A percentile compares a stretch with the other conserved stretches of the same genome.
These are phyloP conservation scores for Gossypium aridum DNA, from an alignment of 441 rosid species.

Conservation along the genomic window DNA sequence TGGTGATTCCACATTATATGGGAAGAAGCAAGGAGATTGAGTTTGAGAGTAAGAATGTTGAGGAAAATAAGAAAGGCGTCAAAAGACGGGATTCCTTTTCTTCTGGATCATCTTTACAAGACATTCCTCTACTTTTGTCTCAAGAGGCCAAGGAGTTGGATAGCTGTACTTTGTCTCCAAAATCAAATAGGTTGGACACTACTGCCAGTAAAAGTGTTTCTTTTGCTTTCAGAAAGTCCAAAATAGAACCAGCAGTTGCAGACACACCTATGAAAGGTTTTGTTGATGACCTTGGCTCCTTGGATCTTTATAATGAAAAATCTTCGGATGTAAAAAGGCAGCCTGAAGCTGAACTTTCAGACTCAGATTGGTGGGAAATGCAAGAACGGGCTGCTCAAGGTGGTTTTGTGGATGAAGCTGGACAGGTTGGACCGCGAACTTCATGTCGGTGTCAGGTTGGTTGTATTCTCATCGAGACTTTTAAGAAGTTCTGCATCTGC, in stretches of 20 bases:
- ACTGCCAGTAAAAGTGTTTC: slow-evolving; percentile 41
- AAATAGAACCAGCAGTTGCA: slow-evolving; percentile 39
- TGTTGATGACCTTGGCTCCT: slow-evolving; percentile 64
- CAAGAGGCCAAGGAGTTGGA: slow-evolving; percentile 59
- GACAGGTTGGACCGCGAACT: slow-evolving; percentile 88
- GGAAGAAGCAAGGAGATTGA: slow-evolving; percentile 36
- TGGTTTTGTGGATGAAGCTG: slow-evolving; percentile 54
- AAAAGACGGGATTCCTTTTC: slow-evolving; percentile 73
- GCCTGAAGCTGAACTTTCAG: slow-evolving; percentile 32
- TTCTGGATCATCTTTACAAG: slow-evolving; percentile 73
- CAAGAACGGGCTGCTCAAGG: slow-evolving; percentile 72
- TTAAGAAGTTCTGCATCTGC: background rate
- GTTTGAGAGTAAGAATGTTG: slow-evolving; percentile 26
- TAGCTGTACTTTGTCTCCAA: slow-evolving; percentile 33
- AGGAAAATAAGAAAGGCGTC: slow-evolving; percentile 34
- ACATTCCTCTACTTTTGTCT: slow-evolving; percentile 90
- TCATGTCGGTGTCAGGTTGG: slow-evolving; percentile 94
- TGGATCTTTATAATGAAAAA: slow-evolving; percentile 31
- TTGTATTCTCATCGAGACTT: slow-evolving; percentile 4
- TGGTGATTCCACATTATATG: slow-evolving; percentile 98
- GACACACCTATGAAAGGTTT: slow-evolving; percentile 85
- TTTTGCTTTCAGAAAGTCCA: slow-evolving; percentile 53
- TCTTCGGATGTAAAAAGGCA: slow-evolving; percentile 25
- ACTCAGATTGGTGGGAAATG: slow-evolving; percentile 88
- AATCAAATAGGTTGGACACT: slow-evolving; percentile 35